A percentile compares a stretch with the other conserved stretches of the same genome.
Conservation (phyloP, 768 basidiomycete genomes). For the Suillus americanus region DNA sequence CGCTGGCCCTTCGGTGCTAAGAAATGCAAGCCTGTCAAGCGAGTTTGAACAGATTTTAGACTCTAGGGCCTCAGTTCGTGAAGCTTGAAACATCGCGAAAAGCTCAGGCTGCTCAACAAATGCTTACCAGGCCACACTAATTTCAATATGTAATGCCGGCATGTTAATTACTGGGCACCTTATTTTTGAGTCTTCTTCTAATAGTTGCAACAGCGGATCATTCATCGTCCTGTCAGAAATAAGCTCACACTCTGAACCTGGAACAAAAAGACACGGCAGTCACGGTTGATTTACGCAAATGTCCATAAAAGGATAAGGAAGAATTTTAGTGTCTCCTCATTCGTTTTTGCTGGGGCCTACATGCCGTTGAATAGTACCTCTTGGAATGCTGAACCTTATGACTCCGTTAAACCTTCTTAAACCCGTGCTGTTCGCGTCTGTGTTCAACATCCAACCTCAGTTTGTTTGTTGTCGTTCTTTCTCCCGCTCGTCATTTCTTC, state of each 20-base stretch:
- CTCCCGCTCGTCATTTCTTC: not conserved
- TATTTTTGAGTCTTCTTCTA: not conserved
- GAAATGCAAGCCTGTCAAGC: not conserved
- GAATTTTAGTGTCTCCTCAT: not conserved
- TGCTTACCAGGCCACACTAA: too few relatives aligned
- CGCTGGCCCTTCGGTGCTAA: not conserved
- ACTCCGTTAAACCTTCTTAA: not conserved
- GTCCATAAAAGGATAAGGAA: not conserved
- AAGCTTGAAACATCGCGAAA: not conserved
- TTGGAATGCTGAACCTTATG: slow-evolving; percentile 6
- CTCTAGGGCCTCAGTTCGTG: too few relatives aligned
- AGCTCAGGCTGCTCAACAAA: not conserved
- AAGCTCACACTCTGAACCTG: not conserved
- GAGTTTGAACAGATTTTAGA: not conserved
- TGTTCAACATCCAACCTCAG: not conserved
- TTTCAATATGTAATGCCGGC: not conserved
- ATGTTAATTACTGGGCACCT: not conserved
- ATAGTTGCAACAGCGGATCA: not conserved
- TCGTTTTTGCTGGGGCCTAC: not conserved
- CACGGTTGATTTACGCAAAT: not conserved
- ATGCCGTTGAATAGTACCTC: slow-evolving; percentile 1
- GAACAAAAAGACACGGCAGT: not conserved
- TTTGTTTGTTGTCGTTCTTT: not conserved
- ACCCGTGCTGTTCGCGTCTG: not conserved
- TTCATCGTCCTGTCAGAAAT: not conserved